Percentiles rank a stretch among this genome's conserved stretches.
Evolutionary conservation across 2,329 filamentous ascomycete genomes (phyloP).

Genomic region (Leptodontidium sp.): DNA sequence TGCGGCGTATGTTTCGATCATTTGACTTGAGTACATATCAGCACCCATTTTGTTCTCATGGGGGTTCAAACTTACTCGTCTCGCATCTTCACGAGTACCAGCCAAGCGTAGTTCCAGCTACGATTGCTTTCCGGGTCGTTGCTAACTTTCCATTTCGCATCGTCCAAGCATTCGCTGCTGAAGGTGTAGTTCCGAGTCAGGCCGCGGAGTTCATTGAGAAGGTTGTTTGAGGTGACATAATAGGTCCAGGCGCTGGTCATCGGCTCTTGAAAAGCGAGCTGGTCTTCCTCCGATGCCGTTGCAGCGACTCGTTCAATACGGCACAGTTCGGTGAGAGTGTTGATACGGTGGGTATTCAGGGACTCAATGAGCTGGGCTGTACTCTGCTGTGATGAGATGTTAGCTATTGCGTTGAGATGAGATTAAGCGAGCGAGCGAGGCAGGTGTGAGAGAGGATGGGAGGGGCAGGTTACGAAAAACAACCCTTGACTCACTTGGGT

Average conservation of each 20-base stretch:
- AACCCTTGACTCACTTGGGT: conserved; percentile 45
- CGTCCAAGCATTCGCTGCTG: conserved; percentile 68
- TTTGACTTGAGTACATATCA: conserved; percentile 53
- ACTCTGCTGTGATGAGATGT: conserved; percentile 34
- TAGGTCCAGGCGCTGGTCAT: conserved; percentile 77
- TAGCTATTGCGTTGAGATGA: conserved; percentile 6
- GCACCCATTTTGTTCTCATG: neutral
- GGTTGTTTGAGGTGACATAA: conserved; percentile 75
- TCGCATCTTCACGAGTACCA: conserved; percentile 71
- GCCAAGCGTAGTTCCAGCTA: conserved; percentile 81
- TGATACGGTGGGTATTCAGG: conserved; percentile 72
- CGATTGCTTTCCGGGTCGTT: conserved; percentile 70
- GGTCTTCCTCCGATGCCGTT: conserved; percentile 62
- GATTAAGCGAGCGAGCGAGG: neutral
- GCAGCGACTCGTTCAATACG: conserved; percentile 74
- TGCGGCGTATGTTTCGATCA: conserved; percentile 68
- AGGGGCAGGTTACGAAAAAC: conserved; percentile 41
- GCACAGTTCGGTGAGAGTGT: conserved; percentile 76
- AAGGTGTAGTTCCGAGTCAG: conserved; percentile 74
- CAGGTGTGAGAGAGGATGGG: conserved; percentile 16
- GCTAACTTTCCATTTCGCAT: conserved; percentile 70
- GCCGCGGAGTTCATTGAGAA: conserved; percentile 74
- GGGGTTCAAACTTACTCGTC: conserved; percentile 61
- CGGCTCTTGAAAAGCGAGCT: conserved; percentile 66
- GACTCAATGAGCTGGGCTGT: conserved; percentile 65